phyloP scores from a whole-genome alignment of 73 alveolate genomes.

The Stentor coeruleus region DNA sequence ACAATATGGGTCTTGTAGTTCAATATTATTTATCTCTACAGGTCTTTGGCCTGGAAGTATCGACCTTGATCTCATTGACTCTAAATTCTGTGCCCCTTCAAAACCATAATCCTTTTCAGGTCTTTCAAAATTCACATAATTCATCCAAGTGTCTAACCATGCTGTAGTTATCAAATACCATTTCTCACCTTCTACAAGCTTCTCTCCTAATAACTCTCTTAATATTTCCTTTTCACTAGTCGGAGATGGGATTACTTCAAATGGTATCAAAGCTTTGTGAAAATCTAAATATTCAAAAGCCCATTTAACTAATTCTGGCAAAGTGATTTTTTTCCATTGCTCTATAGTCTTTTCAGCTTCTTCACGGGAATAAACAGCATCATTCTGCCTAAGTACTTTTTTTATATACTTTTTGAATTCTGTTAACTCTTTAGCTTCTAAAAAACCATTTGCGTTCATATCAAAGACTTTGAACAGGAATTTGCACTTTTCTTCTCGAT shows the following conservation, averaged over 20 bases:
- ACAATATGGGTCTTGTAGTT: conserved; percentile 4
- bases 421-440: not conserved
- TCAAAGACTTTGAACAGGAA: conserved; percentile 16
- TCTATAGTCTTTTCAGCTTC: conserved; percentile 10
- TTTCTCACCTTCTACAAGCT: conserved; percentile 1
- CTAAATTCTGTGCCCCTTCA: not conserved
- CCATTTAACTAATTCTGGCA: conserved; percentile 39
- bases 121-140: not conserved
- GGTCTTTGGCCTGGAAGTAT: not conserved
- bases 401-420: not conserved
- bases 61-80: not conserved
- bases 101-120: not conserved
- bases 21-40: not conserved
- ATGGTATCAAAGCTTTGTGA: conserved; percentile 27
- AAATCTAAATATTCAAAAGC: conserved; percentile 46
- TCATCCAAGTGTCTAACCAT: conserved; percentile 16
- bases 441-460: not conserved
- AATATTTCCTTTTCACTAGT: conserved; percentile 52
- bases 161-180: not conserved
- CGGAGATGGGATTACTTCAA: conserved; percentile 69
- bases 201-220: conserved; percentile 28
- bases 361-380: conserved; percentile 3
- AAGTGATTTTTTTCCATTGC: conserved; percentile 25
- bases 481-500: conserved; percentile 21
- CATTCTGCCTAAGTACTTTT: conserved; percentile 4